A percentile compares a stretch with the other conserved stretches of the same genome.
phyloP scores from a whole-genome alignment of 768 basidiomycete species.

The Russula brevipes region DNA sequence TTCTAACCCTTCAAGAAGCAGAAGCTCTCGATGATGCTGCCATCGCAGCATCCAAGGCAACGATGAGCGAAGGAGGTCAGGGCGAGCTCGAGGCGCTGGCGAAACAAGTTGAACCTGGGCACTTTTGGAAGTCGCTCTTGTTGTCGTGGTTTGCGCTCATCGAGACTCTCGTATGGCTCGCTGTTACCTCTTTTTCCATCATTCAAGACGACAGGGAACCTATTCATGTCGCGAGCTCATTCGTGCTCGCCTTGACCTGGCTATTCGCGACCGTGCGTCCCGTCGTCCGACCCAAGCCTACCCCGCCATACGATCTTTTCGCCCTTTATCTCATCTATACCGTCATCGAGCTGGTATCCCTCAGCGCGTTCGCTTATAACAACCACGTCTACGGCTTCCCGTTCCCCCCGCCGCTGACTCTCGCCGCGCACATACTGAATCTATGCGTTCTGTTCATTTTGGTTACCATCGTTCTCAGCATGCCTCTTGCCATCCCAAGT shows the following conservation, averaged over 20 bases:
- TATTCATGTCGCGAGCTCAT: slow-evolving; percentile 38
- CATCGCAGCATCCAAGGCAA: not conserved
- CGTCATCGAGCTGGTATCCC: slow-evolving; percentile 40
- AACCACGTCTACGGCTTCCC: slow-evolving; percentile 40
- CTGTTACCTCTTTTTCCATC: slow-evolving; percentile 50
- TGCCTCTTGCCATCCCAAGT: slow-evolving; percentile 68
- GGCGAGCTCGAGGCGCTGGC: slow-evolving; percentile 23
- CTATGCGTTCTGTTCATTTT: slow-evolving; percentile 41
- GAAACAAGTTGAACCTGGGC: slow-evolving; percentile 22
- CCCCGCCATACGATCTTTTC: slow-evolving; percentile 61
- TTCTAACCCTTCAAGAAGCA: slow-evolving; percentile 39
- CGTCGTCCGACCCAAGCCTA: slow-evolving; percentile 47
- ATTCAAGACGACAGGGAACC: slow-evolving; percentile 31
- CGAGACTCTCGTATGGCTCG: slow-evolving; percentile 55
- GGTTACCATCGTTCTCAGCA: slow-evolving; percentile 46
- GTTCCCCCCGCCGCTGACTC: slow-evolving; percentile 34
- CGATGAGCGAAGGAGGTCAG: not conserved
- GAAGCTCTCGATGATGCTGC: slow-evolving; percentile 19
- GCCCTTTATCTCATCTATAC: slow-evolving; percentile 50
- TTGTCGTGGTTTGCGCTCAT: slow-evolving; percentile 52
- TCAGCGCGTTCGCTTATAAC: slow-evolving; percentile 54
- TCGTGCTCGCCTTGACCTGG: slow-evolving; percentile 57
- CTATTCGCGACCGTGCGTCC: slow-evolving; percentile 58
- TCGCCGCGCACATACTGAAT: slow-evolving; percentile 37
- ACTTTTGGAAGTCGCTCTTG: slow-evolving; percentile 58